Evolutionary conservation across 306 rosid genomes (phyloP).

Genomic region (Trifolium fragiferum): DNA sequence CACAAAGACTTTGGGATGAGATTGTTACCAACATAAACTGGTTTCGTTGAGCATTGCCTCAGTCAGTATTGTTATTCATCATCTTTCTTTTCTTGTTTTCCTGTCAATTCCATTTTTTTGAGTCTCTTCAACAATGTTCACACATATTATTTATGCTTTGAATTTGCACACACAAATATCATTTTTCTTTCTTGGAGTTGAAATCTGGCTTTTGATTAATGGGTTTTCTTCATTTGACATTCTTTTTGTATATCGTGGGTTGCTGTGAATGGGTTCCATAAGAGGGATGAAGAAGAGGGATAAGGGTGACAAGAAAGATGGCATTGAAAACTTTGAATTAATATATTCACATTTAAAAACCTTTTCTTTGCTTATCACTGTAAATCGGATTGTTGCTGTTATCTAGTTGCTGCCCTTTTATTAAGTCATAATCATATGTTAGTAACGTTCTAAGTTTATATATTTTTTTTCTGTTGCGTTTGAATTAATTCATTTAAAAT

Average conservation of each 20-base stretch:
- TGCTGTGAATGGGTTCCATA: no score
- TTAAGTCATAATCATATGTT: neutral
- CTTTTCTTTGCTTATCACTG: no score
- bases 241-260: no score
- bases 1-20: no score
- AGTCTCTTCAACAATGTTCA: neutral
- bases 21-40: neutral
- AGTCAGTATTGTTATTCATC: neutral
- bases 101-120: neutral
- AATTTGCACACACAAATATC: no score
- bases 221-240: no score
- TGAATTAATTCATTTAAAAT: constrained; percentile 33
- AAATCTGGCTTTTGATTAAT: no score
- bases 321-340: neutral
- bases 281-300: no score
- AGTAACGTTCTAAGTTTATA: neutral
- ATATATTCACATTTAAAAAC: no score
- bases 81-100: neutral
- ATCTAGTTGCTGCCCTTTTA: neutral
- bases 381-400: constrained; percentile 2
- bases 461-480: constrained; percentile 20
- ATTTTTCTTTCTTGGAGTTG: no score
- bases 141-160: neutral
- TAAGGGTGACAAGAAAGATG: neutral
- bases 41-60: neutral